These are phyloP conservation scores for Cyberlindnera maritima DNA, from an alignment of 805 yeast species.

Conservation along the genomic window DNA sequence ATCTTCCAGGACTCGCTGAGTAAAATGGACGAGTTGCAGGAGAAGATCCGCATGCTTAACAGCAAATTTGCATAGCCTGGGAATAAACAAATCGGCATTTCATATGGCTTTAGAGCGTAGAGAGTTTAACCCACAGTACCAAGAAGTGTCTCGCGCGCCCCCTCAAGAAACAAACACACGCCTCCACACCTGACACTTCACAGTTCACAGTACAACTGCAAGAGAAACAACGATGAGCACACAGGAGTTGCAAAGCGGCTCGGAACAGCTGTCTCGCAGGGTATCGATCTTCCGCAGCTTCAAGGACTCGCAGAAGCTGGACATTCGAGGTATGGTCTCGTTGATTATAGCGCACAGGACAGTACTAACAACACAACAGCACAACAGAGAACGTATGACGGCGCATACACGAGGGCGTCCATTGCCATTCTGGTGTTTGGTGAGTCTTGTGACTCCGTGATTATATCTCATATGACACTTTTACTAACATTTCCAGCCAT, in stretches of 20 bases:
- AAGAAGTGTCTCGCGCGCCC: too few species aligned
- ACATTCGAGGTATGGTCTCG: conserved; percentile 13
- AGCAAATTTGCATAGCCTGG: conserved; percentile 11
- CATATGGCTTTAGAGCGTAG: too few species aligned
- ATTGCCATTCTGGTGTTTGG: conserved; percentile 61
- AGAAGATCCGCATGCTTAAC: conserved; percentile 23
- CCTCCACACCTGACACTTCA: too few species aligned
- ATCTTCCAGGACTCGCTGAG: conserved; percentile 58
- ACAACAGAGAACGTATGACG: conserved; percentile 75
- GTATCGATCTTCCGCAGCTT: conserved; percentile 10
- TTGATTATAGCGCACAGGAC: not conserved
- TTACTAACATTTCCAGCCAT: conserved; percentile 31
- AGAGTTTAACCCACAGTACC: too few species aligned
- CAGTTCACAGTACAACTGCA: too few species aligned
- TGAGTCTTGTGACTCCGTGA: conserved; percentile 5
- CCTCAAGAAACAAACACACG: too few species aligned
- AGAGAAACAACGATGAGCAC: not conserved
- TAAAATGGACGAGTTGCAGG: conserved; percentile 38
- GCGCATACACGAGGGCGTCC: conserved; percentile 76
- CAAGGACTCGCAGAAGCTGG: conserved; percentile 14
- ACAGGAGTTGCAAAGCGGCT: not conserved
- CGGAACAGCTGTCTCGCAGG: conserved; percentile 2
- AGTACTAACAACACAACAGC: conserved; percentile 2
- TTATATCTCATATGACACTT: too few species aligned
- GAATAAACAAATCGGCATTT: too few species aligned